phyloP scores from a whole-genome alignment of 306 rosid species.

The Lathyrus oleraceus region DNA sequence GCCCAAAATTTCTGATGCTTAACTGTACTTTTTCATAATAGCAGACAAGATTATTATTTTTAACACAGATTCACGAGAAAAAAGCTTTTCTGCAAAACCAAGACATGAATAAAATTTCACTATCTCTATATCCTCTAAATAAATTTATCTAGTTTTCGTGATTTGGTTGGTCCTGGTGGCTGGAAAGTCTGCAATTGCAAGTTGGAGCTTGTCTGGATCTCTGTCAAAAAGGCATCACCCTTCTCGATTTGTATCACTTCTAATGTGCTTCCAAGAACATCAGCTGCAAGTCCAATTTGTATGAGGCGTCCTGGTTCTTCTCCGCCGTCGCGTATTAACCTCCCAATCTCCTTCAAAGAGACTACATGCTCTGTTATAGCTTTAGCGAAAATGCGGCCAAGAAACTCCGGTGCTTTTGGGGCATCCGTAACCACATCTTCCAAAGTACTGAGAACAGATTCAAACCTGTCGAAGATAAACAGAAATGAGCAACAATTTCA shows the following conservation, averaged over 20 bases:
- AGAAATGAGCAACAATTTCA: neutral
- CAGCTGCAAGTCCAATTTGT: slow-evolving; percentile 65
- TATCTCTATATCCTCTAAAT: slow-evolving; percentile 51
- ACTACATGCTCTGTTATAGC: slow-evolving; percentile 57
- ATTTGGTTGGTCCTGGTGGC: slow-evolving; percentile 53
- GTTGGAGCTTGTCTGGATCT: slow-evolving; percentile 45
- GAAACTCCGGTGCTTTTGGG: slow-evolving; percentile 79
- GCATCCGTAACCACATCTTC: slow-evolving; percentile 85
- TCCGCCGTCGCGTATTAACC: slow-evolving; percentile 57
- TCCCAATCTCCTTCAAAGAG: slow-evolving; percentile 69
- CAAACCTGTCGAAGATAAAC: slow-evolving; percentile 54
- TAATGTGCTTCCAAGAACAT: slow-evolving; percentile 70
- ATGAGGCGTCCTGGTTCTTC: slow-evolving; percentile 63
- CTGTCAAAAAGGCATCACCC: slow-evolving; percentile 59
- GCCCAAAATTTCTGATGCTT: slow-evolving; percentile 48
- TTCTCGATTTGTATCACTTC: slow-evolving; percentile 57
- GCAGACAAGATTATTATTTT: slow-evolving; percentile 48
- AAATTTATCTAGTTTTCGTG: slow-evolving; percentile 68
- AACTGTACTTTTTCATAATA: slow-evolving; percentile 52
- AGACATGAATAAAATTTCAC: slow-evolving; percentile 36
- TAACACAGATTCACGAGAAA: too few relatives aligned
- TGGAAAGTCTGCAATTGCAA: slow-evolving; percentile 64
- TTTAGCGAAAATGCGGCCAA: slow-evolving; percentile 64
- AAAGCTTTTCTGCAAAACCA: too few relatives aligned
- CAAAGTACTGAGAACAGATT: slow-evolving; percentile 60